Percentiles rank a stretch among this genome's conserved stretches.
Evolutionary conservation across 2,329 filamentous ascomycete species (phyloP).

Genomic region (Talaromyces pinophilus): DNA sequence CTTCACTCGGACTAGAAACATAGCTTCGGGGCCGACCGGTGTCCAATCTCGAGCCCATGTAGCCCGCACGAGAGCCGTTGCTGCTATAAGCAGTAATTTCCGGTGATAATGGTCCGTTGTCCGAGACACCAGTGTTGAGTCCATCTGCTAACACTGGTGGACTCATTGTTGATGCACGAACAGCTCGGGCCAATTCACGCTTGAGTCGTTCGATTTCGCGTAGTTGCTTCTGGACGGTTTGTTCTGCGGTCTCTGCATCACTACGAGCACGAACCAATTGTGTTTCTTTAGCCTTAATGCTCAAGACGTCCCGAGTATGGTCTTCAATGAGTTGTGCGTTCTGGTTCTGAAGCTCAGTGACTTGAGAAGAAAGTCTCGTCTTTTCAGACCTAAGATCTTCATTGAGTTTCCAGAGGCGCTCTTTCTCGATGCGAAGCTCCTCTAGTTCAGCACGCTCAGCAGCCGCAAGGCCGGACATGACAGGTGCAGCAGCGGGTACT

Average conservation of each 20-base stretch:
- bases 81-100: slow-evolving; percentile 36
- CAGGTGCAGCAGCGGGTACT: slow-evolving; percentile 46
- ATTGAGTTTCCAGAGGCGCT: slow-evolving; percentile 70
- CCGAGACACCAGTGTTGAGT: slow-evolving; percentile 54
- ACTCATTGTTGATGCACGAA: slow-evolving; percentile 44
- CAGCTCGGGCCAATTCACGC: slow-evolving; percentile 67
- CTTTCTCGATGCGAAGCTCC: slow-evolving; percentile 80
- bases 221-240: slow-evolving; percentile 77
- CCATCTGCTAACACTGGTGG: slow-evolving; percentile 51
- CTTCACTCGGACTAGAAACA: slow-evolving; percentile 62
- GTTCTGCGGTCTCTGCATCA: slow-evolving; percentile 85
- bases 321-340: slow-evolving; percentile 97
- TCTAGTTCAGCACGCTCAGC: slow-evolving; percentile 92
- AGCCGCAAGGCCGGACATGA: slow-evolving; percentile 65
- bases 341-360: slow-evolving; percentile 93
- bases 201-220: slow-evolving; percentile 92
- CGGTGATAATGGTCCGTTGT: slow-evolving; percentile 49
- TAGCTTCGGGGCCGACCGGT: slow-evolving; percentile 44
- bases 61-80: slow-evolving; percentile 35
- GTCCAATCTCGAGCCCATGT: slow-evolving; percentile 45
- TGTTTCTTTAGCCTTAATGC: slow-evolving; percentile 97
- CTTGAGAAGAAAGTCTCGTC: slow-evolving; percentile 77
- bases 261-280: slow-evolving; percentile 89
- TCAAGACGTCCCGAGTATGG: slow-evolving; percentile 90
- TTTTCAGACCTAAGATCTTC: slow-evolving; percentile 83